Evolutionary conservation across 2,329 filamentous ascomycete species (phyloP), one percentile per base, ranked within the genome.

Genomic region (Penicillium janthinellum): DNA sequence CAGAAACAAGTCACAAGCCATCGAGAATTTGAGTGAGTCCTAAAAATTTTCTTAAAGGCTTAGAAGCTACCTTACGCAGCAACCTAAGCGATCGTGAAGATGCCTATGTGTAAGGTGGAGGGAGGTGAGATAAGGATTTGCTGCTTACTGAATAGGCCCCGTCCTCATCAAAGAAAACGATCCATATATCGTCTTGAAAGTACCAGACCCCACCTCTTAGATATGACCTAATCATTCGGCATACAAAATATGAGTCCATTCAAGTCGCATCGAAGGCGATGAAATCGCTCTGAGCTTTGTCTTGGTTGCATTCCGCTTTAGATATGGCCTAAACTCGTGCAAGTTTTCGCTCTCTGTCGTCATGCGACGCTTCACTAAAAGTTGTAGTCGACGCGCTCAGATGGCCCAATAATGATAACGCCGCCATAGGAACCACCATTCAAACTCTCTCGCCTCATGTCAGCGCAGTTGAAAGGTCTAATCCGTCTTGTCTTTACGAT

Each of bases 1-100:
- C 75, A 80, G 51, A 75, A 79, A 65, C 72, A 78, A 54, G 70
- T 81, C 28, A 71, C 75, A 64, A 79, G 71, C 79, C 80, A 78
- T 62, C 81, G 68, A 52, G 77, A 74, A 25, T 20, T 77, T 77
- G 11, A 75, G 75, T n/a, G 78, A 73, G 62, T 83, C 81, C 78
- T 80, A 83, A 75, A 20, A 20, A 2, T 20, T n/a, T 70, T 71
- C 42, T 63, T 54, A 17, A 61, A 49, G 22, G 50, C 50, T 11
- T 20, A 20, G 20, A 20, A 20, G 14, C 3, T 45, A n/a, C 22
- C 17, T 45, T n/a, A 11, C 17, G 42, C 11, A 45, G 42, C 11
- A 8, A 10, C n/a, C 20, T 22, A 5, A 15, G 14, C 14, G 14
- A 41, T 5, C 15, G 17, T 22, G 42, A 17, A 11, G 42, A 45